Percentiles rank a stretch among this genome's conserved stretches.
These are phyloP conservation scores for Citeromyces hawaiiensis DNA, from an alignment of 1,139 yeast species.

Conservation along the genomic window DNA sequence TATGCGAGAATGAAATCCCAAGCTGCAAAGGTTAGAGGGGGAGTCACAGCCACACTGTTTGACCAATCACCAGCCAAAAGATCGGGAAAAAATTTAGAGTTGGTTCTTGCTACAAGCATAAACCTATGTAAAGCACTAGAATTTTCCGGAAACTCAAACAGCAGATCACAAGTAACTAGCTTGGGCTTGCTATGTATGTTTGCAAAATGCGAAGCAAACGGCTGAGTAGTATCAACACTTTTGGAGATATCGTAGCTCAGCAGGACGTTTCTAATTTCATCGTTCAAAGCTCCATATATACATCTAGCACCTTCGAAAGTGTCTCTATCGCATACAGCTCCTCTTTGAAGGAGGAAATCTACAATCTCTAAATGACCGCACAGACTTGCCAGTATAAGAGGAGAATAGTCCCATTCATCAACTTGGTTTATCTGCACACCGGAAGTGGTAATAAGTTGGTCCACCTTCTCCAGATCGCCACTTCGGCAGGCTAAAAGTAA, in stretches of 20 bases:
- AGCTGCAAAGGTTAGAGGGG: slow-evolving; percentile 9
- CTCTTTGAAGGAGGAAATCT: slow-evolving; percentile 41
- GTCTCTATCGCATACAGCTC: slow-evolving; percentile 70
- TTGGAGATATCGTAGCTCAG: slow-evolving; percentile 55
- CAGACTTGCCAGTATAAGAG: slow-evolving; percentile 55
- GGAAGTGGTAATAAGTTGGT: slow-evolving; percentile 33
- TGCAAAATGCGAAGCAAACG: slow-evolving; percentile 61
- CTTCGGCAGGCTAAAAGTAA: slow-evolving; percentile 56
- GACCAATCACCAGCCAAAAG: not conserved
- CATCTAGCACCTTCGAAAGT: slow-evolving; percentile 72
- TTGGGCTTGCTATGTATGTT: slow-evolving; percentile 25
- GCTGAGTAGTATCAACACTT: slow-evolving; percentile 55
- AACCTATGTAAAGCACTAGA: slow-evolving; percentile 24
- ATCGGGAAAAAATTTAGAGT: slow-evolving; percentile 12
- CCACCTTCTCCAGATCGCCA: slow-evolving; percentile 58
- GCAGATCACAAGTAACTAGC: slow-evolving; percentile 24
- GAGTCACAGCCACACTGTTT: not conserved
- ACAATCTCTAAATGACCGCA: slow-evolving; percentile 66
- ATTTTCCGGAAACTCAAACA: slow-evolving; percentile 10
- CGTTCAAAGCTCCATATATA: slow-evolving; percentile 65
- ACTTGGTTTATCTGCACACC: slow-evolving; percentile 45
- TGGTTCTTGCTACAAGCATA: slow-evolving; percentile 25
- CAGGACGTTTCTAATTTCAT: slow-evolving; percentile 43
- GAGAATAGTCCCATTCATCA: slow-evolving; percentile 67
- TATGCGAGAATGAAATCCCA: slow-evolving; percentile 32